Percentiles rank a stretch among this genome's conserved stretches.
phyloP scores from a whole-genome alignment of 768 basidiomycete species.

The Russula abietina region DNA sequence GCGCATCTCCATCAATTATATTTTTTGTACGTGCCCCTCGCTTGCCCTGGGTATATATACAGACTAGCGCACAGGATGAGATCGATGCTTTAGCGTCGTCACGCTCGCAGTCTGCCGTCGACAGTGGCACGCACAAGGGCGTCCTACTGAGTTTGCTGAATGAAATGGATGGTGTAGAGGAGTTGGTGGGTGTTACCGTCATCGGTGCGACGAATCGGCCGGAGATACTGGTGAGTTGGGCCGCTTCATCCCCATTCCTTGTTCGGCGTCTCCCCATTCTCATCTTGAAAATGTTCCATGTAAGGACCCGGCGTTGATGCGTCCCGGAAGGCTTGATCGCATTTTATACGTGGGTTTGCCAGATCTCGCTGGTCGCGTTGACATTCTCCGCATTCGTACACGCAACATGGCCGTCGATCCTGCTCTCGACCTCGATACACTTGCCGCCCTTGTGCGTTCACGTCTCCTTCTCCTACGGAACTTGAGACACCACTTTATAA shows the following conservation, averaged over 20 bases:
- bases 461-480: not conserved
- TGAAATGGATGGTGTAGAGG: constrained; percentile 98
- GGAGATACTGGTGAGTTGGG: constrained; percentile 43
- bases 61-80: constrained; percentile 63
- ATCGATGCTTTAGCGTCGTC: constrained; percentile 90
- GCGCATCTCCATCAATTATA: constrained; percentile 90
- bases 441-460: constrained; percentile 61
- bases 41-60: not conserved
- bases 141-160: constrained; percentile 90
- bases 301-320: constrained; percentile 91
- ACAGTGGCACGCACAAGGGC: constrained; percentile 66
- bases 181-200: constrained; percentile 89
- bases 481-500: not conserved
- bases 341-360: constrained; percentile 94
- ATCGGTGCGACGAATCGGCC: constrained; percentile 96
- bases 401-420: constrained; percentile 75
- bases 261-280: not conserved
- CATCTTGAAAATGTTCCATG: not conserved
- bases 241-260: constrained; percentile 26
- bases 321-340: constrained; percentile 90
- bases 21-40: constrained; percentile 70
- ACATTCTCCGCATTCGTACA: constrained; percentile 78
- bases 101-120: constrained; percentile 47
- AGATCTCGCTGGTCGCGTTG: constrained; percentile 67
- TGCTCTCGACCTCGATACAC: constrained; percentile 54